Evolutionary conservation across 805 yeast genomes (phyloP), one percentile per base, ranked within the genome.

Genomic region (Candida silvicultrix): DNA sequence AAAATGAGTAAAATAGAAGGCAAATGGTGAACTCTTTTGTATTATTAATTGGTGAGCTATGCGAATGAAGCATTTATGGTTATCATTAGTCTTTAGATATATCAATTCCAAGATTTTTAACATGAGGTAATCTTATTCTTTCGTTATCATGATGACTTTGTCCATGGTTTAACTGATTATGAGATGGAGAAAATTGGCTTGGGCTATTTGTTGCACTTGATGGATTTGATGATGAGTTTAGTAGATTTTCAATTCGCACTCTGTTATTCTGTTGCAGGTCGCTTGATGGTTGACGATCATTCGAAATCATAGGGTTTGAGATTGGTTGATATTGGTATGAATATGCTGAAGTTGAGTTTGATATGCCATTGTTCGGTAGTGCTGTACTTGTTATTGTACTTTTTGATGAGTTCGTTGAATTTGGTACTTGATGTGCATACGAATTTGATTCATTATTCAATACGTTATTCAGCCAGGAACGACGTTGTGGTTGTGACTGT

Each of bases 201-300:
- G 18, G 18, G n/a, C 12, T 31, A n/a, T 37, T 37, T 21, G 39
- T 10, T 14, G n/a, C 6, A 7, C 9, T 18, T 15, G 21, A 16
- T 18, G 37, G 18, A 5, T 12, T 18, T 34, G 37, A 18, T 34
- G 37, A 18, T 34, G 39, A 37, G 15, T 37, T 37, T 6, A 37
- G 15, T 16, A 37, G 18, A 11, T 37, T 37, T 21, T 37, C 39
- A 37, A 37, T 37, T 4, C 39, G 25, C 5, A 37, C 39, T 20
- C 39, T 21, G 21, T 14, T 21, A 37, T 37, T 37, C 15, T 35
- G 28, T 28, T 37, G 39, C 21, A 14, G 5, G 12, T 37, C 25
- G 22, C 31, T 8, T 31, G 36, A 34, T 40, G 48, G 38, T 35
- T 35, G 38, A 19, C 38, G 38, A 35, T 18, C 22, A 35, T 35